Evolutionary conservation across 768 basidiomycete species (phyloP), one percentile per base, ranked within the genome.

Genomic region (Hygrocybe coccinea): DNA sequence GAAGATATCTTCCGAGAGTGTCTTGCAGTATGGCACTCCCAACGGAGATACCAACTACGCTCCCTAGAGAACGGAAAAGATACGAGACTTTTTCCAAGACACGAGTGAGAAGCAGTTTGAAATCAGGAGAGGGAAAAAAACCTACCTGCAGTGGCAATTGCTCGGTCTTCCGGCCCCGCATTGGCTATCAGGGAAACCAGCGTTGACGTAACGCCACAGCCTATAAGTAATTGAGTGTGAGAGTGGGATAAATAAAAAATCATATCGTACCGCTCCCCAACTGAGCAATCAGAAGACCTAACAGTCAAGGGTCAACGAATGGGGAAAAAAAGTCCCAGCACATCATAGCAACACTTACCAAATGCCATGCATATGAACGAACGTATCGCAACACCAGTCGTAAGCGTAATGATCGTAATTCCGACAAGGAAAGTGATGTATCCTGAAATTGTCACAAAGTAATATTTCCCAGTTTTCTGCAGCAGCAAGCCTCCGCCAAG

Each of bases 21-120:
- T 72, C 68, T 63, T 85, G 83, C 0, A 82, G 68, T n/a, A 85
- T 61, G 0, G 83, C 79, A 51, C 81, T 83, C 3, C 79, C 79
- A 0, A 81, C 65, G 0, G 83, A 82, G 1, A 85, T 61, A 1
- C 82, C 81, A 21, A 84, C 67, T 7, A 85, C 81, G 1, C 76
- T 76, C 2, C 84, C 84, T 11, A 85, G 64, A 2, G 83, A 84
- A 35, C 84, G 80, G 72, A 85, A 85, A 35, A 86, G 81, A 64
- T 84, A 85, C 0, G 82, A 84, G 1, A 81, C 84, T 83, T 17
- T 9, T 11, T 14, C n/a, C n/a, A 37, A 5, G 14, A 4, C 22
- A 25, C 45, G 5, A 50, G 34, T 22, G 10, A 33, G 21, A n/a
- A n/a, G n/a, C 39, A 24, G 17, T 8, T 22, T n/a, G 14, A 41